phyloP scores from a whole-genome alignment of 2,329 filamentous ascomycete genomes.

The Fusarium sterilihyphosum region DNA sequence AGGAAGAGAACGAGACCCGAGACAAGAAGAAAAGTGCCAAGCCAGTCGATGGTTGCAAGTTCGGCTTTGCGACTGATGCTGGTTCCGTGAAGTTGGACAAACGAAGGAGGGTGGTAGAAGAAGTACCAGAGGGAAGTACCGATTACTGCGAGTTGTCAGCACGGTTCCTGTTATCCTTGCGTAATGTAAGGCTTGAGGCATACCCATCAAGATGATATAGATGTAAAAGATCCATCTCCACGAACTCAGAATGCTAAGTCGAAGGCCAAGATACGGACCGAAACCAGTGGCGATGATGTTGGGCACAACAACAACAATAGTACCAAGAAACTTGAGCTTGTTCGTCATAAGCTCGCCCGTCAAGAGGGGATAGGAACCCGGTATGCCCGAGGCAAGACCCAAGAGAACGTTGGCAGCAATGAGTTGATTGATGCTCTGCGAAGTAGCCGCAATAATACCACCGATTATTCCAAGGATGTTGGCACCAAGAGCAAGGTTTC shows the following conservation, averaged over 20 bases:
- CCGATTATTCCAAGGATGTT: neutral
- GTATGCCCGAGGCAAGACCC: neutral
- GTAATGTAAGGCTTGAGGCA: neutral
- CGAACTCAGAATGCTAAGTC: neutral
- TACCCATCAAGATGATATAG: neutral
- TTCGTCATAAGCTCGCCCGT: neutral
- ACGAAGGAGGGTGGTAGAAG: neutral
- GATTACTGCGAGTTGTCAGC: neutral
- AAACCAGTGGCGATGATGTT: neutral
- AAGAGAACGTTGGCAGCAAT: neutral
- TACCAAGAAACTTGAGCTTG: neutral
- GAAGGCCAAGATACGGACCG: neutral
- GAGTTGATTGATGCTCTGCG: neutral
- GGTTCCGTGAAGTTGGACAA: neutral
- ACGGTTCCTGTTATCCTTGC: accelerated
- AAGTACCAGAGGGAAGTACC: neutral
- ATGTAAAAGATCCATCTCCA: neutral
- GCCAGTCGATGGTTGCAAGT: neutral
- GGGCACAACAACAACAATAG: neutral
- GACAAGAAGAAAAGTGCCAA: neutral
- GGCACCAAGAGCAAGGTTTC: neutral
- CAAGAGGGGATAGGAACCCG: neutral
- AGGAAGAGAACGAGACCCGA: neutral
- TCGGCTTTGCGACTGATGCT: neutral
- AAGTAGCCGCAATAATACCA: neutral